These are phyloP conservation scores for Canavalia gladiata DNA, from an alignment of 306 rosid genomes.

Conservation along the genomic window DNA sequence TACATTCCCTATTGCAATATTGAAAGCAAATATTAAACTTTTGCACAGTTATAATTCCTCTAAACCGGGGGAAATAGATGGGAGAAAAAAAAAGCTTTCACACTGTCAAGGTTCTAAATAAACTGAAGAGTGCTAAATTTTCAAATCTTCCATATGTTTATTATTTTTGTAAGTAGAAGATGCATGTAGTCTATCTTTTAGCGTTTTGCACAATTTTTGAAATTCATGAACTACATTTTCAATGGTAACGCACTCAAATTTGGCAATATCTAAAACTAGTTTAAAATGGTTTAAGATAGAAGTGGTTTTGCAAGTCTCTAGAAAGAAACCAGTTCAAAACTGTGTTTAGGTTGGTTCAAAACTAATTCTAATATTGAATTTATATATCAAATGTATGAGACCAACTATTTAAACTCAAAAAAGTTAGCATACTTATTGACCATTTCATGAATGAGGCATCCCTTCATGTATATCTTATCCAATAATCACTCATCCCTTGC, in stretches of 20 bases:
- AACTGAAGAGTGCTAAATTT: conserved; percentile 17
- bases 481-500: conserved; percentile 2
- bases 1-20: conserved; percentile 42
- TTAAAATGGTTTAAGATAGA: conserved; percentile 6
- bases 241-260: conserved; percentile 11
- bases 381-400: neutral
- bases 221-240: conserved; percentile 9
- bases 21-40: neutral
- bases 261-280: conserved; percentile 9
- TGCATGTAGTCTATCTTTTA: conserved; percentile 6
- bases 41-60: conserved; percentile 24
- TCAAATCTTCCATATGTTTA: conserved; percentile 11
- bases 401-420: neutral
- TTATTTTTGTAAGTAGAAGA: conserved; percentile 8
- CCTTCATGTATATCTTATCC: conserved; percentile 2
- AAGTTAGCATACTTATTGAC: conserved; percentile 6
- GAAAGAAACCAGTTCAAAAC: neutral
- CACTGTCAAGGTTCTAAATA: conserved; percentile 27
- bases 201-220: conserved; percentile 26
- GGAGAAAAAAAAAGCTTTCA: conserved; percentile 22
- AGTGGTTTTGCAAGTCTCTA: neutral
- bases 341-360: neutral
- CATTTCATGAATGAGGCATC: neutral
- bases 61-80: conserved; percentile 14
- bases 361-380: conserved; percentile 14